Conservation (phyloP, 768 basidiomycete genomes). For the Cytidiella melzeri region DNA sequence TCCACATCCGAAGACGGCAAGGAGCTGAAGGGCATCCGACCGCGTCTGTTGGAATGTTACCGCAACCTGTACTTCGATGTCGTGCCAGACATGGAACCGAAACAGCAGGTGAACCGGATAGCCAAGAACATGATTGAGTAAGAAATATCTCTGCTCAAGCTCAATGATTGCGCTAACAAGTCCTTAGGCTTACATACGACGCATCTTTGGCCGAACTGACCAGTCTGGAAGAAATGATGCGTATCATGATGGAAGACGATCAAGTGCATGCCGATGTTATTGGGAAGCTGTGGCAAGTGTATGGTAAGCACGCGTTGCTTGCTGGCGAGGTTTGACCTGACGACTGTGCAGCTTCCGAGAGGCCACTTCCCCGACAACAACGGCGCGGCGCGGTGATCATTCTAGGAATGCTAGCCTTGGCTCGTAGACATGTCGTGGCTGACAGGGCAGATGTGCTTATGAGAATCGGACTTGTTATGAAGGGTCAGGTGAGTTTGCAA, state of each 20-base stretch:
- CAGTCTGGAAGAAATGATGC: constrained; percentile 93
- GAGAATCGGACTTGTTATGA: constrained; percentile 76
- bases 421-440: constrained; percentile 67
- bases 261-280: constrained; percentile 82
- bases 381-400: constrained; percentile 94
- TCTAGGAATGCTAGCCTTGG: constrained; percentile 93
- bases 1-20: constrained; percentile 66
- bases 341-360: constrained; percentile 53
- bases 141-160: constrained; percentile 19
- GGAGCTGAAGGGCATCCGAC: constrained; percentile 84
- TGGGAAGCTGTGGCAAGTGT: constrained; percentile 92
- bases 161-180: background rate
- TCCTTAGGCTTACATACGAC: constrained; percentile 73
- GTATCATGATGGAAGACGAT: constrained; percentile 89
- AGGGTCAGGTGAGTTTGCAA: constrained; percentile 70
- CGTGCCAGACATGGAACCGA: constrained; percentile 63
- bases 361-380: constrained; percentile 72
- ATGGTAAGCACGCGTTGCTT: constrained; percentile 51
- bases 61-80: constrained; percentile 84
- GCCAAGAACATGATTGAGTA: constrained; percentile 98
- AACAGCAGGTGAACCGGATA: constrained; percentile 86
- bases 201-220: constrained; percentile 94
- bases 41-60: constrained; percentile 86
- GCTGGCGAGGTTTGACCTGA: background rate
- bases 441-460: constrained; percentile 83